Percentiles rank a stretch among this genome's conserved stretches.
These are phyloP conservation scores for Ogataea henricii DNA, from an alignment of 805 yeast genomes.

Conservation along the genomic window DNA sequence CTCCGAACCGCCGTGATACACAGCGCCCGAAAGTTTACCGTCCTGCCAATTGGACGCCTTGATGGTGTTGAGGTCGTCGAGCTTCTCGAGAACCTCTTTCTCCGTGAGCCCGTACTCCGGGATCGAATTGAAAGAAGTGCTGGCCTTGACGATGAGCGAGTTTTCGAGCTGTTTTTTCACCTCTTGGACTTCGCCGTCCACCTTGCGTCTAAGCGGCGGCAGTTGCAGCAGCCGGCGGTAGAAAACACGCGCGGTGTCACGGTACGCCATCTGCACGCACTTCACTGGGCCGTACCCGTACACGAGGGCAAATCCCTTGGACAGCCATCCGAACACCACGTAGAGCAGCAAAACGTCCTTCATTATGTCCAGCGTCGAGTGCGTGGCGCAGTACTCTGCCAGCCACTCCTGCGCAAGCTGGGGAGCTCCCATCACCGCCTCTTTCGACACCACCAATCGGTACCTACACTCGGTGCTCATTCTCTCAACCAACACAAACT, in stretches of 20 bases:
- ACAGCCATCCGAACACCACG: conserved; percentile 9
- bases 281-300: conserved; percentile 31
- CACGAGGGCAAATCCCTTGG: conserved; percentile 8
- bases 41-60: conserved; percentile 74
- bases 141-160: conserved; percentile 57
- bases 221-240: conserved; percentile 20
- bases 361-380: conserved; percentile 7
- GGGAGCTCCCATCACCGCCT: not conserved
- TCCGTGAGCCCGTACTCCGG: conserved; percentile 63
- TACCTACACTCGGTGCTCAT: not conserved
- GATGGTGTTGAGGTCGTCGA: conserved; percentile 51
- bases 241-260: conserved; percentile 8
- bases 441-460: not conserved
- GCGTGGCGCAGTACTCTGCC: conserved; percentile 10
- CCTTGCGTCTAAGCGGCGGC: conserved; percentile 48
- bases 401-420: not conserved
- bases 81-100: conserved; percentile 46
- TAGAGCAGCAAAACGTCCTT: conserved; percentile 15
- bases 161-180: conserved; percentile 53
- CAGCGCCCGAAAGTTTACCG: conserved; percentile 93
- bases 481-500: not conserved
- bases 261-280: conserved; percentile 9
- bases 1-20: conserved; percentile 92
- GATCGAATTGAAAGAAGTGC: conserved; percentile 45
- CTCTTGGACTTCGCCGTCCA: conserved; percentile 59